phyloP scores from a whole-genome alignment of 2,329 filamentous ascomycete species.

The Annulohypoxylon truncatum region DNA sequence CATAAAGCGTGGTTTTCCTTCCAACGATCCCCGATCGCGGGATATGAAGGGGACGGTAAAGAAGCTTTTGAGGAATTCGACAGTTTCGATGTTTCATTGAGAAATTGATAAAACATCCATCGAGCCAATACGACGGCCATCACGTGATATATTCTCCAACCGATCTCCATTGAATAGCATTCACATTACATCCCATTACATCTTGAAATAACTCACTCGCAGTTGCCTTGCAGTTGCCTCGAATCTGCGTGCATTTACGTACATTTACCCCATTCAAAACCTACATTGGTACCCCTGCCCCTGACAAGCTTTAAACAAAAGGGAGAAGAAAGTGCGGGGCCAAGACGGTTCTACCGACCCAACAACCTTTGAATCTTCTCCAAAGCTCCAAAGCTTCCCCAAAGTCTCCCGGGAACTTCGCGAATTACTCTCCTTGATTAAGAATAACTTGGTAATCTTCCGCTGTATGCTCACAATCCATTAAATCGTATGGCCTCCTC shows the following conservation, averaged over 20 bases:
- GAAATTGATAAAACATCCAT: too few relatives aligned
- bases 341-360: conserved; percentile 37
- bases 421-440: conserved; percentile 32
- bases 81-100: not conserved
- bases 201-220: not conserved
- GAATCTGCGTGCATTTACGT: not conserved
- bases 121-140: conserved; percentile 4
- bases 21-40: conserved; percentile 26
- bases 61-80: not conserved
- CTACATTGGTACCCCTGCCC: not conserved
- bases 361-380: conserved; percentile 23
- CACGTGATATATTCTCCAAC: conserved; percentile 26
- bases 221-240: not conserved
- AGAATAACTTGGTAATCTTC: conserved; percentile 19
- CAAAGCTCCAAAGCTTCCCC: not conserved
- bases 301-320: conserved; percentile 21
- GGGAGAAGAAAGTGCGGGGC: conserved; percentile 32
- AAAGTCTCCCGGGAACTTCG: conserved; percentile 3
- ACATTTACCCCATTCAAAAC: not conserved
- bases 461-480: conserved; percentile 15
- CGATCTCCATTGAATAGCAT: conserved; percentile 1
- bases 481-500: conserved; percentile 37
- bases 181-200: not conserved
- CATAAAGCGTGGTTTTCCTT: conserved; percentile 25
- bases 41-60: conserved; percentile 15